phyloP scores from a whole-genome alignment of 495 filamentous ascomycete genomes.

The Symbiotaphrina buchneri region DNA sequence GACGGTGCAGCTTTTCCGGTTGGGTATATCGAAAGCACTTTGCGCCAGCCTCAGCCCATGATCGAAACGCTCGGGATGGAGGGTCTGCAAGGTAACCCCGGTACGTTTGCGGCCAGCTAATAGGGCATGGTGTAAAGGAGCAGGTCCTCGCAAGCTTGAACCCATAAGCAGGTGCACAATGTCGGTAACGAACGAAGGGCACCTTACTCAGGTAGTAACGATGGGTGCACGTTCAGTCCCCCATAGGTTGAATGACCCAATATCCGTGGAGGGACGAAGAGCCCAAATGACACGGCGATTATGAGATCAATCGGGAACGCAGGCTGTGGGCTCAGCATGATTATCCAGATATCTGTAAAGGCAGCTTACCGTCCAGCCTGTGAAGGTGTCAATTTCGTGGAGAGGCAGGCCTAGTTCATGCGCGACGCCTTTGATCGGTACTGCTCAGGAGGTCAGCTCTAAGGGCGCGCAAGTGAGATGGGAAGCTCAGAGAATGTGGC shows the following conservation, averaged over 20 bases:
- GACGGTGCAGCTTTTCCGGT: constrained; percentile 8
- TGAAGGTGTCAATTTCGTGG: constrained; percentile 61
- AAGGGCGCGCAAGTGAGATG: too few relatives aligned
- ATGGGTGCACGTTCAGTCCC: constrained; percentile 86
- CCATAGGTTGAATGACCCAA: constrained; percentile 50
- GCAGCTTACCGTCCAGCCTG: constrained; percentile 43
- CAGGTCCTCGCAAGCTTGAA: constrained; percentile 41
- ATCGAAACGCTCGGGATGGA: constrained; percentile 57
- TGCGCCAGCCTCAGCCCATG: constrained; percentile 52
- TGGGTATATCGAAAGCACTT: constrained; percentile 28
- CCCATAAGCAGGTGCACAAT: neutral
- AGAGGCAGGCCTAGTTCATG: constrained; percentile 35
- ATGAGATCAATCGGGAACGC: constrained; percentile 43
- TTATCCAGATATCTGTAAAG: constrained; percentile 7
- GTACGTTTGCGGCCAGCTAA: constrained; percentile 29
- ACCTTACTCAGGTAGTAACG: constrained; percentile 67
- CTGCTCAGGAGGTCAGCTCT: too few relatives aligned
- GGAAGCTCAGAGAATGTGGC: constrained; percentile 5
- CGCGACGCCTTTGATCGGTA: constrained; percentile 50
- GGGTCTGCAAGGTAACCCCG: constrained; percentile 66
- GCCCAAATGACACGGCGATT: constrained; percentile 87
- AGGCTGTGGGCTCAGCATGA: constrained; percentile 3
- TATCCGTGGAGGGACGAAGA: constrained; percentile 62
- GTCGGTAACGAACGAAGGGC: neutral
- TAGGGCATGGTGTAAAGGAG: constrained; percentile 54